phyloP scores from a whole-genome alignment of 305 asterid genomes.

The Solanum hybrid region DNA sequence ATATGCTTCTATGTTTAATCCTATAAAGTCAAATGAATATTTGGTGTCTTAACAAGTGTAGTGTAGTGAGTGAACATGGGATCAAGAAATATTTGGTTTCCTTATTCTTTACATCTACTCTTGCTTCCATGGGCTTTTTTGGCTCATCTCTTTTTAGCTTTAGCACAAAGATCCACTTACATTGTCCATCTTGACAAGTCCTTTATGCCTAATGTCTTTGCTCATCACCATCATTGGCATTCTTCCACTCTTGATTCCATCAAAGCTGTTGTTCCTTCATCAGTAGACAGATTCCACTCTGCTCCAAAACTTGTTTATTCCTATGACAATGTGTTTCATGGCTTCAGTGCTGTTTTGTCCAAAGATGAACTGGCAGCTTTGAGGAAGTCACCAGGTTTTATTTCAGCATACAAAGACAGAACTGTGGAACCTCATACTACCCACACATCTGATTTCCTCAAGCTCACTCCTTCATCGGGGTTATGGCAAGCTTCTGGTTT shows the following conservation, averaged over 20 bases:
- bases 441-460: slow-evolving; percentile 5
- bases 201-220: slow-evolving; percentile 31
- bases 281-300: not conserved
- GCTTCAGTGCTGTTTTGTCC: slow-evolving; percentile 19
- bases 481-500: slow-evolving; percentile 12
- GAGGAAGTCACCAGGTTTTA: slow-evolving; percentile 9
- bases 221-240: slow-evolving; percentile 31
- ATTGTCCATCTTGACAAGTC: slow-evolving; percentile 28
- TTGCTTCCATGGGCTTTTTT: not conserved
- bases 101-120: not conserved
- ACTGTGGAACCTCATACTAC: slow-evolving; percentile 11
- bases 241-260: slow-evolving; percentile 13
- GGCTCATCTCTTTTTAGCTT: slow-evolving; percentile 18
- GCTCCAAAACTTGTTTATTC: slow-evolving; percentile 10
- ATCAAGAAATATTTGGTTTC: not conserved
- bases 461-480: not conserved
- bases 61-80: not conserved
- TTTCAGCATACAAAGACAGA: slow-evolving; percentile 6
- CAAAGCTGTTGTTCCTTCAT: not conserved
- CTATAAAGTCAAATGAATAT: not conserved
- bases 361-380: slow-evolving; percentile 4
- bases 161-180: slow-evolving; percentile 11
- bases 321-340: slow-evolving; percentile 14
- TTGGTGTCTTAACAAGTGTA: not conserved
- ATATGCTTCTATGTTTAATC: not conserved